A percentile compares a stretch with the other conserved stretches of the same genome.
These are phyloP conservation scores for Hansenula lynferdii DNA, from an alignment of 1,139 yeast species.

Conservation along the genomic window DNA sequence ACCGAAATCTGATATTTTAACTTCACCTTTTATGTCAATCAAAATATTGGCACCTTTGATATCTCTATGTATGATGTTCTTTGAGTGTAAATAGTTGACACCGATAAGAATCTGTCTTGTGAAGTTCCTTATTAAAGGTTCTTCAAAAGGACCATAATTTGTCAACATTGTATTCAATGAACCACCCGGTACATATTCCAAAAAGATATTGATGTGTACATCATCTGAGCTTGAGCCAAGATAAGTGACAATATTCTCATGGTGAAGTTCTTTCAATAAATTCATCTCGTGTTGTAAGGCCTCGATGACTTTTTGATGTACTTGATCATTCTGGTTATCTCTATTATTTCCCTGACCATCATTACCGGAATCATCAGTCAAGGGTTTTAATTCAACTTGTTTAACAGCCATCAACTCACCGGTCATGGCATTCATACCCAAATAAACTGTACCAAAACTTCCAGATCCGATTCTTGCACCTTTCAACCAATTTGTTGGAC, in stretches of 20 bases:
- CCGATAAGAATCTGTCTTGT: constrained; percentile 83
- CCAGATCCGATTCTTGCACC: constrained; percentile 96
- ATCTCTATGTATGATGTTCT: constrained; percentile 84
- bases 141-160: constrained; percentile 90
- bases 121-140: constrained; percentile 78
- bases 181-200: constrained; percentile 97
- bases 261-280: constrained; percentile 73
- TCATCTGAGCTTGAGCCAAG: constrained; percentile 80
- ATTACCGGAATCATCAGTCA: constrained; percentile 10
- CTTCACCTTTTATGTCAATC: constrained; percentile 87
- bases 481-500: constrained; percentile 57
- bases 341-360: constrained; percentile 10
- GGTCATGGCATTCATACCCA: constrained; percentile 87
- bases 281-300: constrained; percentile 85
- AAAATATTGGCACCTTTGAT: constrained; percentile 91
- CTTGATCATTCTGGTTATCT: constrained; percentile 22
- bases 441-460: constrained; percentile 87
- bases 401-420: constrained; percentile 98
- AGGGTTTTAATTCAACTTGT: constrained; percentile 61
- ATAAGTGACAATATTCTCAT: constrained; percentile 89
- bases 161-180: constrained; percentile 83
- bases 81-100: constrained; percentile 71
- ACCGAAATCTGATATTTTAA: constrained; percentile 92
- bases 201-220: constrained; percentile 68
- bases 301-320: constrained; percentile 64